Conservation (phyloP, 164 flowering plant species). For the Akebia trifoliata region DNA sequence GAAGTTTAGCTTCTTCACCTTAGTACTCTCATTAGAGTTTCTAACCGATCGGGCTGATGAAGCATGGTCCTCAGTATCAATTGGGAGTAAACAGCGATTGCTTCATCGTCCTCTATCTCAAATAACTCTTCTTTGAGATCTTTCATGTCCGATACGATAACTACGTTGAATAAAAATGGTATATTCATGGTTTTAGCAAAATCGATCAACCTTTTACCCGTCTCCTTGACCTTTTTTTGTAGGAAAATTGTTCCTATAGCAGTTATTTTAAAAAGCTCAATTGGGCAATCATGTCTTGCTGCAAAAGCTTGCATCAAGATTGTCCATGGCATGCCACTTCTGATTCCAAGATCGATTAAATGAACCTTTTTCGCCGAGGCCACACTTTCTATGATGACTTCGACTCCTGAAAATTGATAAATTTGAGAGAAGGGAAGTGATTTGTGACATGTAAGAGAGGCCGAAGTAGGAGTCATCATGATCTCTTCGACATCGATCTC, state of each 20-base stretch:
- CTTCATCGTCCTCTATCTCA: conserved; percentile 35
- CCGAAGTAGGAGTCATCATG: conserved; percentile 16
- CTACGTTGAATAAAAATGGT: conserved; percentile 28
- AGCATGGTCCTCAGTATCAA: conserved; percentile 17
- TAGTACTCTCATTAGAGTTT: no score
- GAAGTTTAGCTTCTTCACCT: no score
- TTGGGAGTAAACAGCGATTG: conserved; percentile 26
- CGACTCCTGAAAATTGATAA: conserved; percentile 41
- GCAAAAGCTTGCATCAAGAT: conserved; percentile 52
- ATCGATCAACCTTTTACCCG: conserved; percentile 26
- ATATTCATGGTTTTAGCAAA: conserved; percentile 36
- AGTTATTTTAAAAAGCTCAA: conserved; percentile 48
- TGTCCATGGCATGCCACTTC: conserved; percentile 35
- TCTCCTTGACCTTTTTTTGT: conserved; percentile 19
- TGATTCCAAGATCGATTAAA: conserved; percentile 41
- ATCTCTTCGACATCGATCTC: conserved; percentile 20
- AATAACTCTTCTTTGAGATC: conserved; percentile 33
- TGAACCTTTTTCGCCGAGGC: conserved; percentile 38
- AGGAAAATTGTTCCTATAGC: conserved; percentile 26
- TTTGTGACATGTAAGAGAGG: conserved; percentile 22
- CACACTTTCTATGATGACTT: conserved; percentile 42
- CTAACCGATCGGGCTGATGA: conserved; percentile 22
- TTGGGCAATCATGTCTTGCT: conserved; percentile 12
- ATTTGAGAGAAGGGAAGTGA: conserved; percentile 32
- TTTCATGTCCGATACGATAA: conserved; percentile 28